A percentile compares a stretch with the other conserved stretches of the same genome.
Evolutionary conservation across 768 basidiomycete species (phyloP).

Genomic region (Tricholoma saponaceum): DNA sequence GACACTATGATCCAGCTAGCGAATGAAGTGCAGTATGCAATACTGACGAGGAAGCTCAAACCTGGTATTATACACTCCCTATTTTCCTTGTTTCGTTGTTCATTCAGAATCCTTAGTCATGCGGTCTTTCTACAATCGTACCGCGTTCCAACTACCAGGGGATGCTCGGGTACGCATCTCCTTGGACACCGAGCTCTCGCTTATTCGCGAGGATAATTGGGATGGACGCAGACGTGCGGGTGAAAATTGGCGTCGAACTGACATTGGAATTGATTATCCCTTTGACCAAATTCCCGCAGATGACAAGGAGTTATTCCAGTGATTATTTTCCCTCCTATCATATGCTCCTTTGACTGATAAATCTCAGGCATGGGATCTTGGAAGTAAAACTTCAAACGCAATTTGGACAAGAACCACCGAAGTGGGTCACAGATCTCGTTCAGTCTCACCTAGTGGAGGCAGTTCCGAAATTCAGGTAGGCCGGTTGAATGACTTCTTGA

Average conservation of each 20-base stretch:
- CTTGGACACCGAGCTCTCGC: slow-evolving; percentile 92
- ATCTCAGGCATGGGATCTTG: slow-evolving; percentile 74
- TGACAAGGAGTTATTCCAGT: slow-evolving; percentile 94
- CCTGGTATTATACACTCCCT: slow-evolving; percentile 57
- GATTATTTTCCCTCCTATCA: slow-evolving; percentile 13
- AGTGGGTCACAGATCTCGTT: slow-evolving; percentile 97
- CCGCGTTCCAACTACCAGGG: slow-evolving; percentile 97
- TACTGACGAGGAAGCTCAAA: slow-evolving; percentile 72
- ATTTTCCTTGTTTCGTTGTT: neutral
- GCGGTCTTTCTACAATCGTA: slow-evolving; percentile 97
- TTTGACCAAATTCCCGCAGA: slow-evolving; percentile 70
- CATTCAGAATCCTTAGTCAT: slow-evolving; percentile 51
- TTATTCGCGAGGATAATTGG: slow-evolving; percentile 97
- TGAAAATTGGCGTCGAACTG: slow-evolving; percentile 91
- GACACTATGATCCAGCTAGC: slow-evolving; percentile 95
- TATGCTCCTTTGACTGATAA: slow-evolving; percentile 16
- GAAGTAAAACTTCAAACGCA: slow-evolving; percentile 99
- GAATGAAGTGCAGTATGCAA: slow-evolving; percentile 92
- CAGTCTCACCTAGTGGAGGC: slow-evolving; percentile 94
- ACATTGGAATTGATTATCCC: slow-evolving; percentile 90
- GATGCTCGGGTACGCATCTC: slow-evolving; percentile 99
- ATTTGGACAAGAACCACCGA: slow-evolving; percentile 89
- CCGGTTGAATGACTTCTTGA: neutral
- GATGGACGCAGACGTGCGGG: slow-evolving; percentile 74
- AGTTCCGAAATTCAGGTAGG: slow-evolving; percentile 93